Conservation (phyloP, 1,284 basidiomycete genomes). For the Phlebopus sp. region DNA sequence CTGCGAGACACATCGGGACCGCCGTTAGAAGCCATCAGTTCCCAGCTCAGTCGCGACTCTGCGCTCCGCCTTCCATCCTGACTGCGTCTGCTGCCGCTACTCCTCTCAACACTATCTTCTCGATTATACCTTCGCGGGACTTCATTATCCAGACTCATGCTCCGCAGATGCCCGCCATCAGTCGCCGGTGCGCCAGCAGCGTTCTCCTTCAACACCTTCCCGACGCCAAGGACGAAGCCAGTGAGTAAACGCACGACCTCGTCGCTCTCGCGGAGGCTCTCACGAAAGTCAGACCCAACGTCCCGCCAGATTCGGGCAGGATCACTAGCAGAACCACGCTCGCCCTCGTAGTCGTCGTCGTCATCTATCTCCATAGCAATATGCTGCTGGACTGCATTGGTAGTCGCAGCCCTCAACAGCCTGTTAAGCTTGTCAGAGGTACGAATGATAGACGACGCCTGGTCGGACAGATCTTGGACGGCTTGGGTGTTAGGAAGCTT, state of each 20-base stretch:
- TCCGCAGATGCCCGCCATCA: slow-evolving; percentile 40
- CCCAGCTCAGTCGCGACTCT: slow-evolving; percentile 59
- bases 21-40: slow-evolving; percentile 32
- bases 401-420: slow-evolving; percentile 52
- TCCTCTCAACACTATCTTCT: slow-evolving; percentile 36
- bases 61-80: slow-evolving; percentile 52
- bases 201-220: slow-evolving; percentile 62
- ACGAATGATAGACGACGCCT: slow-evolving; percentile 60
- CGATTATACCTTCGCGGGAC: slow-evolving; percentile 32
- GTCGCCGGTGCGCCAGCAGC: slow-evolving; percentile 28
- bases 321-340: slow-evolving; percentile 29
- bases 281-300: slow-evolving; percentile 68
- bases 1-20: slow-evolving; percentile 28
- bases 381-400: slow-evolving; percentile 62
- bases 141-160: slow-evolving; percentile 49
- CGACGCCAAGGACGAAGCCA: slow-evolving; percentile 67
- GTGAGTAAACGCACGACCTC: slow-evolving; percentile 74
- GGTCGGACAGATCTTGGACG: slow-evolving; percentile 53
- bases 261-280: slow-evolving; percentile 67
- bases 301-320: slow-evolving; percentile 60
- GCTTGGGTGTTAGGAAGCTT: slow-evolving; percentile 45
- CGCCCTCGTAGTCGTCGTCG: slow-evolving; percentile 38
- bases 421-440: slow-evolving; percentile 62
- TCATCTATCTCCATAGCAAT: slow-evolving; percentile 69
- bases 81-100: slow-evolving; percentile 43